phyloP scores from a whole-genome alignment of 2,329 filamentous ascomycete species.

The Talaromyces amestolkiae region DNA sequence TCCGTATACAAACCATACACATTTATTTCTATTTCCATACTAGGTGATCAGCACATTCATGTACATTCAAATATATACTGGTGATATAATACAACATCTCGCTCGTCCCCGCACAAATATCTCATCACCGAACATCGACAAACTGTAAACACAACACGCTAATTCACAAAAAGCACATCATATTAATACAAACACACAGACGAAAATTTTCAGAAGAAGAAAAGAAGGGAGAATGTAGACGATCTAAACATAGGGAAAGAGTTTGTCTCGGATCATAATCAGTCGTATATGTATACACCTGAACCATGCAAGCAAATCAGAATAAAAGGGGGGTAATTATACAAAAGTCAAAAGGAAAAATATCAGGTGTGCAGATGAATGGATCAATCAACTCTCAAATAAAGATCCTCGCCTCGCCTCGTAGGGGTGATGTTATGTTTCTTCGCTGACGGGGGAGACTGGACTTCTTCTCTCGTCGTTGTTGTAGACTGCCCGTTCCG shows the following conservation, averaged over 20 bases:
- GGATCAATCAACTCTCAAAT: constrained; percentile 20
- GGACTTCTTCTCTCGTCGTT: not conserved
- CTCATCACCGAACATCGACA: not conserved
- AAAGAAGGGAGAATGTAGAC: not conserved
- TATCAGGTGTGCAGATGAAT: not conserved
- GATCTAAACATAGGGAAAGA: constrained; percentile 2
- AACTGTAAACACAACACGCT: not conserved
- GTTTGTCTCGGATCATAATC: not conserved
- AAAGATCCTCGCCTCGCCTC: constrained; percentile 17
- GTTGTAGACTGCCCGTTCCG: not conserved
- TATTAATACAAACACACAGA: constrained; percentile 5
- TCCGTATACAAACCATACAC: too few species aligned
- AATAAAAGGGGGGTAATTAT: constrained; percentile 4
- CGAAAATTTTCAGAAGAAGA: not conserved
- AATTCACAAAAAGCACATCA: not conserved
- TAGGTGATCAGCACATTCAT: not conserved
- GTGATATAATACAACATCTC: not conserved
- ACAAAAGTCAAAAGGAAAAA: not conserved
- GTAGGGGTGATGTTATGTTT: constrained; percentile 21
- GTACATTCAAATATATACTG: not conserved
- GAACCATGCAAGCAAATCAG: not conserved
- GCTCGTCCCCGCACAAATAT: not conserved
- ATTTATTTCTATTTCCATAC: too few species aligned
- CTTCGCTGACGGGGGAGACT: not conserved
- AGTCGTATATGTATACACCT: not conserved